Evolutionary conservation across 805 yeast genomes (phyloP).

Genomic region (Candida gorgasii): DNA sequence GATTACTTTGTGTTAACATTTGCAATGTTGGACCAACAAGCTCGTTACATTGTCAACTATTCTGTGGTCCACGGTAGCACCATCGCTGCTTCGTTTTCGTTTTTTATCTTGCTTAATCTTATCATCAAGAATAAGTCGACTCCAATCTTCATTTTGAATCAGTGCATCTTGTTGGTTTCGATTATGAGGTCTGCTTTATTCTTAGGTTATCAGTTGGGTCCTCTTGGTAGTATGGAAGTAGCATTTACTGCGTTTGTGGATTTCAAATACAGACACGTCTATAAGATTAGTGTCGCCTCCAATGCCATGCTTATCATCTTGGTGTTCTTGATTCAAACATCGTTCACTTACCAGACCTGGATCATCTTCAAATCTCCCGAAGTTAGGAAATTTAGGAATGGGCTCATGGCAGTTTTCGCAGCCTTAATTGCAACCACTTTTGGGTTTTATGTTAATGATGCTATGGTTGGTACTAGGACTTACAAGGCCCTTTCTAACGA

Average conservation of each 20-base stretch:
- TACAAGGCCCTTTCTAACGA: neutral
- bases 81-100: constrained; percentile 19
- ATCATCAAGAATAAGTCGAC: constrained; percentile 50
- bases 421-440: constrained; percentile 43
- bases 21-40: constrained; percentile 15
- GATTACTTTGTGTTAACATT: constrained; percentile 15
- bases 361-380: constrained; percentile 67
- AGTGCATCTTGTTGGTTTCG: constrained; percentile 54
- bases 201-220: constrained; percentile 44
- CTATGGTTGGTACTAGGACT: constrained; percentile 40
- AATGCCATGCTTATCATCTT: constrained; percentile 61
- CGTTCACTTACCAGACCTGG: constrained; percentile 70
- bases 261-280: constrained; percentile 29
- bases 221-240: constrained; percentile 51
- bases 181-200: constrained; percentile 63
- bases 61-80: constrained; percentile 19
- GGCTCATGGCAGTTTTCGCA: constrained; percentile 37
- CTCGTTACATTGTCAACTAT: constrained; percentile 10
- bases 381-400: constrained; percentile 32
- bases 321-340: constrained; percentile 59
- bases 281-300: constrained; percentile 58
- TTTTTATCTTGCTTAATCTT: constrained; percentile 17
- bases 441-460: constrained; percentile 58
- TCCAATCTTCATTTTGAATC: constrained; percentile 75
- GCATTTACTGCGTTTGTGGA: constrained; percentile 34